These are phyloP conservation scores for Lachancea lanzarotensis DNA, from an alignment of 805 yeast genomes.

Conservation along the genomic window DNA sequence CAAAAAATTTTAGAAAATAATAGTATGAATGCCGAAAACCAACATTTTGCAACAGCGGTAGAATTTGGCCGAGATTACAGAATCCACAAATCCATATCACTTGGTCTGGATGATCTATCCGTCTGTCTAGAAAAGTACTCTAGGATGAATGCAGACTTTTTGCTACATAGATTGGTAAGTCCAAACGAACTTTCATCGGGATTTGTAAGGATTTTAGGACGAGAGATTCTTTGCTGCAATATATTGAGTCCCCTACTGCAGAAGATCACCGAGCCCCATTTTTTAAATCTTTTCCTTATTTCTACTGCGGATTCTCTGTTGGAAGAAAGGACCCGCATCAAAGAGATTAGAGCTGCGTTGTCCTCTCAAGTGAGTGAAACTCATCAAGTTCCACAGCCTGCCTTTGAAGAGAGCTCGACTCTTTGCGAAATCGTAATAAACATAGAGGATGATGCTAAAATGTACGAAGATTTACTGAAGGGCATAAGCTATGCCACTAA, in stretches of 20 bases:
- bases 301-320: constrained; percentile 55
- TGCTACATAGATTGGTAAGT: constrained; percentile 46
- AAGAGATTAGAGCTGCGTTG: constrained; percentile 60
- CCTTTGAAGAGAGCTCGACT: not conserved
- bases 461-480: constrained; percentile 26
- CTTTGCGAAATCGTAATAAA: constrained; percentile 10
- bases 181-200: constrained; percentile 38
- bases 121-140: constrained; percentile 46
- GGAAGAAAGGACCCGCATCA: constrained; percentile 69
- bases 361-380: constrained; percentile 49
- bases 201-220: constrained; percentile 43
- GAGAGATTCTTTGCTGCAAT: constrained; percentile 58
- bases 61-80: constrained; percentile 35
- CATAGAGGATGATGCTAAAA: constrained; percentile 14
- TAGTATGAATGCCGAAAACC: constrained; percentile 30
- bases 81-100: constrained; percentile 52
- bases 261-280: constrained; percentile 65
- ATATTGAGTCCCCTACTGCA: constrained; percentile 46
- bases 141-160: constrained; percentile 33
- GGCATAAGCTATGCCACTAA: constrained; percentile 17
- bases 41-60: constrained; percentile 34
- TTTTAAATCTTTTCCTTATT: constrained; percentile 61
- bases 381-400: not conserved
- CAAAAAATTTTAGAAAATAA: constrained; percentile 15
- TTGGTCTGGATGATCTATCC: constrained; percentile 19